Conservation (phyloP, 805 yeast genomes). For the Priceomyces melissophilus region DNA sequence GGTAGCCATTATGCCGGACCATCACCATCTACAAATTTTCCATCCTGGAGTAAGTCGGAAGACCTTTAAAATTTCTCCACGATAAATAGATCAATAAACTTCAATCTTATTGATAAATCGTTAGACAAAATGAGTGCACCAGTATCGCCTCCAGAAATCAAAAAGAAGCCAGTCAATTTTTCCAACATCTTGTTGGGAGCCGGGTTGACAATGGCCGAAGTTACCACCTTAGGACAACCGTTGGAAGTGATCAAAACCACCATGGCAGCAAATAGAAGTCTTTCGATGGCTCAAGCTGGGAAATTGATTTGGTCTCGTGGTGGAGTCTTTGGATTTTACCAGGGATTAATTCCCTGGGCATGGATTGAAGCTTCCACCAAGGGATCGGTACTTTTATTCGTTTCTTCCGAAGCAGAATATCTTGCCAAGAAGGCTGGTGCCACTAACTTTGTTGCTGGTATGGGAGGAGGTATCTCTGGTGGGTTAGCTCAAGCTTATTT, state of each 20-base stretch:
- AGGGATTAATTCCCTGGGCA: conserved; percentile 98
- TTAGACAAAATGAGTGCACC: background rate
- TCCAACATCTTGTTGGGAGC: conserved; percentile 93
- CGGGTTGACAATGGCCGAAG: conserved; percentile 88
- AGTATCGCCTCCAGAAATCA: conserved; percentile 27
- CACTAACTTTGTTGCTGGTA: conserved; percentile 75
- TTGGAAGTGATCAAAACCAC: conserved; percentile 94
- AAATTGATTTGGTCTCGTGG: conserved; percentile 89
- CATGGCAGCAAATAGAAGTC: conserved; percentile 92
- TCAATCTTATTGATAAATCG: too few species aligned
- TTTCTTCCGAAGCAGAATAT: conserved; percentile 89
- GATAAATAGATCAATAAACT: too few species aligned
- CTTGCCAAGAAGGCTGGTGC: conserved; percentile 60
- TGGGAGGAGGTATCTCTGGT: conserved; percentile 93
- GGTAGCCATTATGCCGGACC: too few species aligned
- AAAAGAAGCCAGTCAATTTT: conserved; percentile 84
- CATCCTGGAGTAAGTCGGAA: too few species aligned
- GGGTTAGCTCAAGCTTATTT: conserved; percentile 96
- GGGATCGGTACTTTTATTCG: conserved; percentile 93
- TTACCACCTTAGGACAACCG: conserved; percentile 94
- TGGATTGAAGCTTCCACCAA: conserved; percentile 99
- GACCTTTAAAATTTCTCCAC: too few species aligned
- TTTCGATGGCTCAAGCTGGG: conserved; percentile 64
- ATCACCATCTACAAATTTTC: too few species aligned
- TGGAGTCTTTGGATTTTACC: conserved; percentile 88